Conservation (phyloP, 352 stramenopile genomes). For the Peronosclerospora sorghi region DNA sequence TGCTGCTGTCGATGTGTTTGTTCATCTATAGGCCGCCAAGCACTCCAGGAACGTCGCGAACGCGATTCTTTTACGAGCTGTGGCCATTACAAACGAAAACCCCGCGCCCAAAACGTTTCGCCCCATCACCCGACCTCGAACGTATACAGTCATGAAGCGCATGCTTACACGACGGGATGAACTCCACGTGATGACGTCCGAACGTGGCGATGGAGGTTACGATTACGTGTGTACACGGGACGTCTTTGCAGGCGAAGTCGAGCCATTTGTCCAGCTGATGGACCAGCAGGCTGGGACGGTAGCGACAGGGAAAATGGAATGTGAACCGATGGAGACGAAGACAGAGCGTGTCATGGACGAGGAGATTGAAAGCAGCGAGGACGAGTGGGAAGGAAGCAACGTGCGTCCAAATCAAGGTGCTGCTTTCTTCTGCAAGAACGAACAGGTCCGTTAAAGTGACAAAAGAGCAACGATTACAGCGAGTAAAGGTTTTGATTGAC, state of each 20-base stretch:
- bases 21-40: constrained; percentile 38
- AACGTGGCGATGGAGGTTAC: constrained; percentile 8
- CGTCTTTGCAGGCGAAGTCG: constrained; percentile 53
- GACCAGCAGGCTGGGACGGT: constrained; percentile 7
- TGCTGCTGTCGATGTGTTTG: neutral
- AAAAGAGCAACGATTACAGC: too few species aligned
- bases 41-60: constrained; percentile 37
- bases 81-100: constrained; percentile 59
- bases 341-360: constrained; percentile 34
- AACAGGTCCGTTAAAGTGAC: too few species aligned
- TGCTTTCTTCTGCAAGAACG: too few species aligned
- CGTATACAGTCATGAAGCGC: constrained; percentile 35
- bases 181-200: constrained; percentile 16
- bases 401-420: too few species aligned
- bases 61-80: constrained; percentile 49
- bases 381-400: constrained; percentile 39
- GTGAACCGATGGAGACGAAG: constrained; percentile 2
- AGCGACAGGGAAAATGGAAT: neutral
- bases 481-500: too few species aligned
- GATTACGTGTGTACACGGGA: constrained; percentile 39
- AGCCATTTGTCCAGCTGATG: constrained; percentile 52
- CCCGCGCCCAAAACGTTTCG: constrained; percentile 54
- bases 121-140: constrained; percentile 48
- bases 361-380: constrained; percentile 60
- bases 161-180: constrained; percentile 34